These are phyloP conservation scores for Malassezia restricta DNA, from an alignment of 1,284 basidiomycete genomes.

Conservation along the genomic window DNA sequence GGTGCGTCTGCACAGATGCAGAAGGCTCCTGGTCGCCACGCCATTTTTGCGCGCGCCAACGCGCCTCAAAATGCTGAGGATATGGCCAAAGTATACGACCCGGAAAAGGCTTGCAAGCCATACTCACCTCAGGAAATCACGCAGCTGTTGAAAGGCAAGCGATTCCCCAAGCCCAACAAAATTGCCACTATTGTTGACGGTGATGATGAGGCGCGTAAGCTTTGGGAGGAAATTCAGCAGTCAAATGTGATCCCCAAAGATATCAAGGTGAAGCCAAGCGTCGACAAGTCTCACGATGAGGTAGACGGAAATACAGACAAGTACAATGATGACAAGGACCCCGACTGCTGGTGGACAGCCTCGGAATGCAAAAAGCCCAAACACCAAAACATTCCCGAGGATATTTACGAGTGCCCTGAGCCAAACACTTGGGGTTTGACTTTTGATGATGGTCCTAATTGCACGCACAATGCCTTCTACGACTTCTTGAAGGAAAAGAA, in stretches of 20 bases:
- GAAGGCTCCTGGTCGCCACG: neutral
- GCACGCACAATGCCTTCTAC: conserved; percentile 25
- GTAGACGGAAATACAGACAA: neutral
- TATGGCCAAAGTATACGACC: neutral
- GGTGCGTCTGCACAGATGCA: neutral
- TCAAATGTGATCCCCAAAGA: conserved; percentile 43
- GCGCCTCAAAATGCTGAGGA: neutral
- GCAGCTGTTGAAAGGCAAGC: conserved; percentile 15
- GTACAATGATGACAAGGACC: conserved; percentile 21
- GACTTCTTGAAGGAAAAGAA: conserved; percentile 19
- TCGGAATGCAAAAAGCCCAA: conserved; percentile 39
- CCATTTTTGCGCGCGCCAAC: neutral
- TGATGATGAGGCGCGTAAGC: conserved; percentile 45
- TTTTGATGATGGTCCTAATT: conserved; percentile 37
- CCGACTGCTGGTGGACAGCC: conserved; percentile 42
- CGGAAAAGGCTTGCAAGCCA: neutral
- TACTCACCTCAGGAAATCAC: conserved; percentile 11
- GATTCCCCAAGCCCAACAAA: conserved; percentile 41
- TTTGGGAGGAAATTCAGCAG: conserved; percentile 37
- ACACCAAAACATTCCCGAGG: conserved; percentile 36
- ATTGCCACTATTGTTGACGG: conserved; percentile 45
- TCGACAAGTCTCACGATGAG: neutral
- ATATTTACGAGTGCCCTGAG: conserved; percentile 48
- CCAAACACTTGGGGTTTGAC: conserved; percentile 45
- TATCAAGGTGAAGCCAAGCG: conserved; percentile 16